Evolutionary conservation across 108 stramenopile genomes (phyloP).

Genomic region (Pseudonitzschia pungens): DNA sequence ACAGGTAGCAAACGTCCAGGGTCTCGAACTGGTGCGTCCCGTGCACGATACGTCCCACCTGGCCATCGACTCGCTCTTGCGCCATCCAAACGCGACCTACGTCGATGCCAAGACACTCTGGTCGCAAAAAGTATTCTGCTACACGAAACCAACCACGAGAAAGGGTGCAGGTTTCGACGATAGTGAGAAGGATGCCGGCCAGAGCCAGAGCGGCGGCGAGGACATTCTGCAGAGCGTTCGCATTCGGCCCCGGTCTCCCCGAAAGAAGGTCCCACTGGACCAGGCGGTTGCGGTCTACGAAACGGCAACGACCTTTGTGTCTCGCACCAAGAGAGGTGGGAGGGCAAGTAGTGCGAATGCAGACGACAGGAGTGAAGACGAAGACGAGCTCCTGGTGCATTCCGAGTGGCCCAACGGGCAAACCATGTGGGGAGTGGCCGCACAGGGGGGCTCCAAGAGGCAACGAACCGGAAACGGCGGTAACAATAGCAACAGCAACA

Average conservation of each 20-base stretch:
- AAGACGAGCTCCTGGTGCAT: constrained; percentile 52
- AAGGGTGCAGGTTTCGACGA: constrained; percentile 3
- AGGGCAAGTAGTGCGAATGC: too few species aligned
- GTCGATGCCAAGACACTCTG: constrained; percentile 58
- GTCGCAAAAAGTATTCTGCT: constrained; percentile 72
- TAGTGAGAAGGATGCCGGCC: constrained; percentile 8
- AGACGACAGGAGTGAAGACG: constrained; percentile 9
- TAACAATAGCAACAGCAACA: neutral
- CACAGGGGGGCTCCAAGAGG: neutral
- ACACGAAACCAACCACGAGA: constrained; percentile 26
- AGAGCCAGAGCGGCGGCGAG: constrained; percentile 5
- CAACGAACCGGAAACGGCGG: too few species aligned
- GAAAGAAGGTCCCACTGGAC: constrained; percentile 50
- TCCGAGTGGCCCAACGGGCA: constrained; percentile 53
- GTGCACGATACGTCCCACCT: constrained; percentile 1
- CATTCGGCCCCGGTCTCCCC: constrained; percentile 62
- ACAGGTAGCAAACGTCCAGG: constrained; percentile 65
- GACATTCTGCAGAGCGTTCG: constrained; percentile 48
- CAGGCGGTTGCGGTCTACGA: constrained; percentile 71
- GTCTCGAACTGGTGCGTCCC: constrained; percentile 58
- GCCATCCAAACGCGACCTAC: constrained; percentile 21
- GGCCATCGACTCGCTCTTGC: constrained; percentile 19
- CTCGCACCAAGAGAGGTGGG: constrained; percentile 12
- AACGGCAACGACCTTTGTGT: constrained; percentile 71
- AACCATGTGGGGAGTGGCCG: constrained; percentile 6